Percentiles rank a stretch among this genome's conserved stretches.
Conservation (phyloP, 371 early-diverging fungal species). For the Catenaria anguillulae region DNA sequence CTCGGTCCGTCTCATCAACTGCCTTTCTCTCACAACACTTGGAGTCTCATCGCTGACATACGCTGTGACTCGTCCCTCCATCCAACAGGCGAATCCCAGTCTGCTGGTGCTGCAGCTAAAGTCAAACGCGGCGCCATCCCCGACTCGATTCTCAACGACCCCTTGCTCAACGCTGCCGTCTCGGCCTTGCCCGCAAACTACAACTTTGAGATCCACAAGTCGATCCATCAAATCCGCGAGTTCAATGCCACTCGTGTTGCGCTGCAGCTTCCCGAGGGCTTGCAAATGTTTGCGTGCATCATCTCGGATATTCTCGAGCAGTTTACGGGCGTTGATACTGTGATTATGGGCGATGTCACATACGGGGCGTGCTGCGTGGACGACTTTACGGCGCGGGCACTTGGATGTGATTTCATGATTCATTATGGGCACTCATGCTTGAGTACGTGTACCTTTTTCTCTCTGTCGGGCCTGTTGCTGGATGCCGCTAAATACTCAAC, state of each 20-base stretch:
- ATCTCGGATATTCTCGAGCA: conserved; percentile 82
- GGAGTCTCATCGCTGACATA: too few species aligned
- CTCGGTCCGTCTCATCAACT: too few species aligned
- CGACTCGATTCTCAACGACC: conserved; percentile 64
- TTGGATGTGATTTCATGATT: conserved; percentile 94
- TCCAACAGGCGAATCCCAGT: conserved; percentile 9
- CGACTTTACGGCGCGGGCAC: conserved; percentile 82
- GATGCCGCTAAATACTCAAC: too few species aligned
- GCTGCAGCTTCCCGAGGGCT: conserved; percentile 98
- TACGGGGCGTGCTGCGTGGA: conserved; percentile 99
- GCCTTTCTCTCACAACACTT: too few species aligned
- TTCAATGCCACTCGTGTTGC: conserved; percentile 74
- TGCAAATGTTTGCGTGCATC: conserved; percentile 85
- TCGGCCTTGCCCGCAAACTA: conserved; percentile 84
- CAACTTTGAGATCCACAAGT: conserved; percentile 99
- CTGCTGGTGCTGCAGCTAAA: not conserved
- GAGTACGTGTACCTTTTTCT: conserved; percentile 29
- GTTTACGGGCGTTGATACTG: conserved; percentile 74
- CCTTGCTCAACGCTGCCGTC: conserved; percentile 61
- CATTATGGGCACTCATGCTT: conserved; percentile 99
- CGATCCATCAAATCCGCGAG: conserved; percentile 78
- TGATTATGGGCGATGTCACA: conserved; percentile 98
- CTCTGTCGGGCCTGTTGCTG: too few species aligned
- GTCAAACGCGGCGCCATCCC: conserved; percentile 66
- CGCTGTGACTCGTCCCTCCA: too few species aligned